phyloP scores from a whole-genome alignment of 2,329 filamentous ascomycete genomes.

The Sclerotinia glacialis region DNA sequence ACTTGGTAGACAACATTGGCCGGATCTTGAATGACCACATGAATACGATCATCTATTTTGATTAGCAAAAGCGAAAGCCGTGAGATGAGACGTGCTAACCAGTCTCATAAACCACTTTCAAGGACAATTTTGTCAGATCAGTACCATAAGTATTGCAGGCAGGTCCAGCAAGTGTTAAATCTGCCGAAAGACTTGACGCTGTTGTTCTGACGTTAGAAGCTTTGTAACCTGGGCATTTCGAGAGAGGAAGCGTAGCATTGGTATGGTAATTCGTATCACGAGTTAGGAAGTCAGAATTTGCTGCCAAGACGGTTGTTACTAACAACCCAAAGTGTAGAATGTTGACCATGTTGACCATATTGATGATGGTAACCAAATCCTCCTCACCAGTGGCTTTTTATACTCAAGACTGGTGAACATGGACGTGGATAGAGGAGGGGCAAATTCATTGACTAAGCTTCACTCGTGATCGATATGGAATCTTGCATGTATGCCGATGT shows the following conservation, averaged over 20 bases:
- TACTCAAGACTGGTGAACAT: background rate
- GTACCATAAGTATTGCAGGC: slow-evolving; percentile 59
- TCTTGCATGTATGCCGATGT: slow-evolving; percentile 1
- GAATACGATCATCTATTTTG: slow-evolving; percentile 53
- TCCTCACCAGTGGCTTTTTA: background rate
- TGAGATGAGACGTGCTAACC: slow-evolving; percentile 41
- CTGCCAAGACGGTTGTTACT: slow-evolving; percentile 1
- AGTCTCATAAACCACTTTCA: slow-evolving; percentile 60
- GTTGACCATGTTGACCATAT: background rate
- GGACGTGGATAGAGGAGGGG: background rate
- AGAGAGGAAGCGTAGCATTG: slow-evolving; percentile 28
- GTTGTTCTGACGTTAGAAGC: slow-evolving; percentile 49
- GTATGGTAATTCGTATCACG: background rate
- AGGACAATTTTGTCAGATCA: slow-evolving; percentile 54
- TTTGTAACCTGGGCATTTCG: slow-evolving; percentile 51
- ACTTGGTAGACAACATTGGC: slow-evolving; percentile 60
- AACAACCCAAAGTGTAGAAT: slow-evolving; percentile 10
- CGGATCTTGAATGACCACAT: slow-evolving; percentile 62
- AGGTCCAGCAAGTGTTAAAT: slow-evolving; percentile 56
- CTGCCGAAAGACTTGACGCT: slow-evolving; percentile 51
- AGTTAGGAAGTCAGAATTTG: background rate
- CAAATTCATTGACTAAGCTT: background rate
- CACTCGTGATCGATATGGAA: background rate
- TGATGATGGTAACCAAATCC: background rate
- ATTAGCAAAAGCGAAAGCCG: slow-evolving; percentile 34